Percentiles rank a stretch among this genome's conserved stretches.
These are phyloP conservation scores for Quercus engelmannii DNA, from an alignment of 306 rosid genomes.

Conservation along the genomic window DNA sequence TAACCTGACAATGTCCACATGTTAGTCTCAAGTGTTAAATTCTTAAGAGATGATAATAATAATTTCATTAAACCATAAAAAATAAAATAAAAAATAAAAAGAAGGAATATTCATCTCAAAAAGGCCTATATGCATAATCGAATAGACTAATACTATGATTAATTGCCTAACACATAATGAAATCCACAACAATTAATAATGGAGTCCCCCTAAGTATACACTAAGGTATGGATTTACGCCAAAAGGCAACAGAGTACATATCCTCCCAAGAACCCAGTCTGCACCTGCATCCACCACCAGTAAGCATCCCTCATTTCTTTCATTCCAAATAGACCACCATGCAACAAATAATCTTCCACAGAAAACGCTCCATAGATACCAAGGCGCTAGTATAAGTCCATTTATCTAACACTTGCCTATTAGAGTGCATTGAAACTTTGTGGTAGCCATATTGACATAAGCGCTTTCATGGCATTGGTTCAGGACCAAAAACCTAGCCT, in stretches of 20 bases:
- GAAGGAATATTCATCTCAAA: not conserved
- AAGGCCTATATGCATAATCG: not conserved
- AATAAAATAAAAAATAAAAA: not conserved
- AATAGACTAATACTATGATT: not conserved
- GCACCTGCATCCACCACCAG: not conserved
- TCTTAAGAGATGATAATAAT: not conserved
- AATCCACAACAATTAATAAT: not conserved
- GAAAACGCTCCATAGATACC: not conserved
- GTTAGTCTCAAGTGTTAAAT: constrained; percentile 16
- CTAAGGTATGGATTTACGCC: not conserved
- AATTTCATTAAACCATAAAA: not conserved
- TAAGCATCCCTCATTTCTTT: not conserved
- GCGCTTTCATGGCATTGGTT: not conserved
- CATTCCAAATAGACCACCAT: not conserved
- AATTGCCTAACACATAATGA: too few species aligned
- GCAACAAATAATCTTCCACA: not conserved
- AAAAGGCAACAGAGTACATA: not conserved
- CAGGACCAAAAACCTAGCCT: not conserved
- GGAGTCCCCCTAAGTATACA: not conserved
- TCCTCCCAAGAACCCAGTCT: not conserved
- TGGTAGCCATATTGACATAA: not conserved
- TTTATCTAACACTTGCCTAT: not conserved
- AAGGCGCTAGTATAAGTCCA: not conserved
- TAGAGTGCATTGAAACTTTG: not conserved
- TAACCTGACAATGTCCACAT: constrained; percentile 47